Conservation (phyloP, 78 protist genomes). For the Paratrimastix pyriformis region DNA sequence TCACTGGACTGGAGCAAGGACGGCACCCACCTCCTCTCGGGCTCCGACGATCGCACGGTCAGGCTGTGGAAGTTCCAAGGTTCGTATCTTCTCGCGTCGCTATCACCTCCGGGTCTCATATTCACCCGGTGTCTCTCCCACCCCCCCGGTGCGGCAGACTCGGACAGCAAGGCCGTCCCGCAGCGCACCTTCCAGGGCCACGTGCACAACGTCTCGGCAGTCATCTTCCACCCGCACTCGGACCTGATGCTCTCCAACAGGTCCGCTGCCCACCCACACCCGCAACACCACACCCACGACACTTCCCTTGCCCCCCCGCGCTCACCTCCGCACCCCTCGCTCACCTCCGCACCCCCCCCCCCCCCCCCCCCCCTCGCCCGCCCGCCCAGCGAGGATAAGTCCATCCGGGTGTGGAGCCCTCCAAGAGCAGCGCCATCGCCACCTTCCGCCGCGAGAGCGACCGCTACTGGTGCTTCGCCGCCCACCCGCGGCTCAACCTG, state of each 20-base stretch:
- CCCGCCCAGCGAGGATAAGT: neutral
- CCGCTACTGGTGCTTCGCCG: constrained; percentile 28
- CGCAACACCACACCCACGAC: no score
- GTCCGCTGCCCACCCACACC: no score
- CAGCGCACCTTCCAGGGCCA: constrained; percentile 11
- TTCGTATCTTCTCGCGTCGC: no score
- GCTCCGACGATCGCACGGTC: constrained; percentile 17
- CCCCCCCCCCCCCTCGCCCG: no score
- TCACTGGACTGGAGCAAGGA: neutral
- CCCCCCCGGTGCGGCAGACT: no score
- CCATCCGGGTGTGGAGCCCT: constrained; percentile 8
- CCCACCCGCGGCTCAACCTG: constrained; percentile 6
- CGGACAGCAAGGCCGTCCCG: neutral
- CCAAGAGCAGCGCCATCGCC: neutral
- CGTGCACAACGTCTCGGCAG: neutral
- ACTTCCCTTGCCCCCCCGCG: no score
- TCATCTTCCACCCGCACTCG: neutral
- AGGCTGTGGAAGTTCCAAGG: neutral
- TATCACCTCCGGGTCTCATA: no score
- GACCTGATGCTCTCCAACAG: constrained; percentile 16
- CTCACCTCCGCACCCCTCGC: no score
- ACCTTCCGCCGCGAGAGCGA: neutral
- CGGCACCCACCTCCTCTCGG: neutral
- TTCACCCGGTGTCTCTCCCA: no score
- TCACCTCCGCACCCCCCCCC: no score